Percentiles rank a stretch among this genome's conserved stretches.
Evolutionary conservation across 1,284 basidiomycete species (phyloP).

Genomic region (Ceratobasidium sp.): DNA sequence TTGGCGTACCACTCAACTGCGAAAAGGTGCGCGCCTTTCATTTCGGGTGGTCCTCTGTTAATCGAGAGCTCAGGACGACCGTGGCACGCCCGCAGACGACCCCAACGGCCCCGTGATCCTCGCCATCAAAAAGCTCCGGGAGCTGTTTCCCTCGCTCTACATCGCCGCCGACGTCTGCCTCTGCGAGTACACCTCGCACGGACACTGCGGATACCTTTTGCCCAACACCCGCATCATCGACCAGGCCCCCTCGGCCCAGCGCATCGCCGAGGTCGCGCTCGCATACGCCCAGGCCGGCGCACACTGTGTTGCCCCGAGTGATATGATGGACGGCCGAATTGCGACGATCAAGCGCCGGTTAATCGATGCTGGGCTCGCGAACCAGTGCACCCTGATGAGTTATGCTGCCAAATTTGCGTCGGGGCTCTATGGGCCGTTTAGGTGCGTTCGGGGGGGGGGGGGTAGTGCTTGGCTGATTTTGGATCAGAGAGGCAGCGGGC

Average conservation of each 20-base stretch:
- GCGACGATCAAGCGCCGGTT: conserved; percentile 88
- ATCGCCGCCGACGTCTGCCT: conserved; percentile 96
- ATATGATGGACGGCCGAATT: conserved; percentile 99
- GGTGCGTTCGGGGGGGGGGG: conserved; percentile 61
- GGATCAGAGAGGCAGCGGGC: conserved; percentile 88
- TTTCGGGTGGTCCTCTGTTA: conserved; percentile 11
- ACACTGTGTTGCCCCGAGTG: conserved; percentile 97
- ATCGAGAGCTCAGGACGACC: conserved; percentile 69
- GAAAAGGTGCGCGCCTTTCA: conserved; percentile 70
- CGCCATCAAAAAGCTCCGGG: conserved; percentile 81
- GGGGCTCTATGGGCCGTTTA: conserved; percentile 96
- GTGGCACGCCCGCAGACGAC: conserved; percentile 91
- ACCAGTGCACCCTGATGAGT: conserved; percentile 92
- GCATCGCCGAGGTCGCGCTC: conserved; percentile 92
- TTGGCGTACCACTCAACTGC: conserved; percentile 91
- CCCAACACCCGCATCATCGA: conserved; percentile 75
- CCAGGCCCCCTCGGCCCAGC: conserved; percentile 77
- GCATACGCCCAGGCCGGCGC: conserved; percentile 94
- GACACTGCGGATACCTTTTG: conserved; percentile 91
- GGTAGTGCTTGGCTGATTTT: conserved; percentile 28
- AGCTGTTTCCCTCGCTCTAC: conserved; percentile 84
- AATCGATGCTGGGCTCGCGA: conserved; percentile 84
- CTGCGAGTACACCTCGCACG: conserved; percentile 99
- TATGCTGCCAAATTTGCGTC: conserved; percentile 99
- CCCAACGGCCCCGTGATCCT: conserved; percentile 91